Base-by-base conservation (phyloP, 352 stramenopile species). In the Globisporangium lucens region DNA sequence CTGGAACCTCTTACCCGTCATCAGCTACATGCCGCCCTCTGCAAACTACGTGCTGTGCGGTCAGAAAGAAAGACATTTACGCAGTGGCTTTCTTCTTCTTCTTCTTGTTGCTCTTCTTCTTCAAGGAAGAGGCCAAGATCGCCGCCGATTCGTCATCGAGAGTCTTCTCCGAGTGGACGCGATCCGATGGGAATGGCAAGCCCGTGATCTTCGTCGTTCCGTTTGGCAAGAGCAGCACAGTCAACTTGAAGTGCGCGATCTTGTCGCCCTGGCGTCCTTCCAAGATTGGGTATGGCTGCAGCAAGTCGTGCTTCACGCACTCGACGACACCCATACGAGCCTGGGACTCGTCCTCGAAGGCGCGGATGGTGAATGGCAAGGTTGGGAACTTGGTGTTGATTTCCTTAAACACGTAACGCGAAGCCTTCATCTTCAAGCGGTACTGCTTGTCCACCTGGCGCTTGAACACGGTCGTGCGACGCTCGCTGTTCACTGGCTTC, bases 211-310 rank as follows among this genome's bases (percentile, higher is more conserved):
- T 96, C 36, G 85, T 89, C 4, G 97, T 98, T 71, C 98, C 98
- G 46, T 87, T 97, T 35, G 96, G 93, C 66, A 99, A 75, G 56
- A 99, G 85, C 61, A 99, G 83, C 55, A 99, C 94, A 13, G 98
- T 99, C 63, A 93, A 97, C 89, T 99, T 99, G 83, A 99, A 99
- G 82, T 99, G 98, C 5, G 96, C 97, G 36, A 99, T 93, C 74
- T 98, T 96, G 61, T 98, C 97, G 56, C 95, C 97, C 12, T 82
- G 77, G 60, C 93, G 89, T 66, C 98, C 98, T 76, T 98, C 90
- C 65, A 99, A 82, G 68, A 99, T 97, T 35, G 98, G 98, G 80
- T 99, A 99, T 4, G 96, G 89, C 71, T 97, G 90, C 66, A 99
- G 78, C 27, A 99, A 83, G 65, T 99, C 95, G 83, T 99, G 97